phyloP scores from a whole-genome alignment of 164 flowering plant genomes.

The Vitis vinifera region DNA sequence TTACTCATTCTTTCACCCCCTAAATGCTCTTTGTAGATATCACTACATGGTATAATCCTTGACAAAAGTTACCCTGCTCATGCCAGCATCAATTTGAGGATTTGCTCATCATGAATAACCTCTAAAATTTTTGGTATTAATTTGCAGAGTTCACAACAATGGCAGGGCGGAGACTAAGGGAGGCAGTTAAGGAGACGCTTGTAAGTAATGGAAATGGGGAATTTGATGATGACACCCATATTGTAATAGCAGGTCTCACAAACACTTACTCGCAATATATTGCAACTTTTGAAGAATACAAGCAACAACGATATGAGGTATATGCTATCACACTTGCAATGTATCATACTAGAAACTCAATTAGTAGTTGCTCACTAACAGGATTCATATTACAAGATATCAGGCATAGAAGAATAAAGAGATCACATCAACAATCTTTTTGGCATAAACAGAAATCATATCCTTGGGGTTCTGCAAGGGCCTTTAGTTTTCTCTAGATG shows the following conservation, averaged over 20 bases:
- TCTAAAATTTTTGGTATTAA: background rate
- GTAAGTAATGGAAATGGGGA: conserved; percentile 40
- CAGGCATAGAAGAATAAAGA: too few species aligned
- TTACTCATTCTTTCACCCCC: background rate
- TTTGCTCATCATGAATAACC: background rate
- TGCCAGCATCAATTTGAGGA: too few species aligned
- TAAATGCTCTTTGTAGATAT: too few species aligned
- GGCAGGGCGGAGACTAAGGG: conserved; percentile 67
- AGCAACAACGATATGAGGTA: conserved; percentile 65
- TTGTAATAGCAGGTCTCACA: conserved; percentile 70
- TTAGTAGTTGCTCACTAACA: too few species aligned
- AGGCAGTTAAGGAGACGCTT: conserved; percentile 56
- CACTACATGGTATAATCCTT: too few species aligned
- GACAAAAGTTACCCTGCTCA: too few species aligned
- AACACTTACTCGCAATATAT: conserved; percentile 65
- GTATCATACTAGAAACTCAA: background rate
- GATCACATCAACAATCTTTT: too few species aligned
- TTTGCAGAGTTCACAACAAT: conserved; percentile 64
- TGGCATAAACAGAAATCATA: too few species aligned
- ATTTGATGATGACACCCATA: conserved; percentile 35
- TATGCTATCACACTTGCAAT: background rate
- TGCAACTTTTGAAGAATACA: conserved; percentile 60
- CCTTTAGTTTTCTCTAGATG: too few species aligned
- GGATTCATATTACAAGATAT: too few species aligned
- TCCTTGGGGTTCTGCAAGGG: too few species aligned